phyloP scores from a whole-genome alignment of 2,329 filamentous ascomycete genomes.

The Calycina herbarum region DNA sequence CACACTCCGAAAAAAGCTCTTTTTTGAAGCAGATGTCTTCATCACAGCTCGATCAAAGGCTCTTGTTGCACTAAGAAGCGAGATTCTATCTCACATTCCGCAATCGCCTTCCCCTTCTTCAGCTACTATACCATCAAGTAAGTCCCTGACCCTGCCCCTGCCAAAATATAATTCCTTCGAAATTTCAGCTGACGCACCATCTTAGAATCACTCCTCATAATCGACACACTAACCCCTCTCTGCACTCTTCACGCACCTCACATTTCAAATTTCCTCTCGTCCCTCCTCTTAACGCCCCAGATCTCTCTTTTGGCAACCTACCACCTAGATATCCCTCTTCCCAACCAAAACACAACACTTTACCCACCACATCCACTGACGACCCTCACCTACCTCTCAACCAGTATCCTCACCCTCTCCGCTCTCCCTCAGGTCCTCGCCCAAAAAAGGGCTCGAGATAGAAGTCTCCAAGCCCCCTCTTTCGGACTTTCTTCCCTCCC shows the following conservation, averaged over 20 bases:
- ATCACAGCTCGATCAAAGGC: slow-evolving; percentile 63
- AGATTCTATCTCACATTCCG: slow-evolving; percentile 54
- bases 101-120: slow-evolving; percentile 18
- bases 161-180: neutral
- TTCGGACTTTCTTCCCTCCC: slow-evolving; percentile 77
- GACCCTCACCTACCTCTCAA: slow-evolving; percentile 81
- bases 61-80: slow-evolving; percentile 55
- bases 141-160: slow-evolving; percentile 28
- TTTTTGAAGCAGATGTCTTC: slow-evolving; percentile 65
- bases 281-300: slow-evolving; percentile 62
- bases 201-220: slow-evolving; percentile 69
- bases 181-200: neutral
- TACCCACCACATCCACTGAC: slow-evolving; percentile 71
- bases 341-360: slow-evolving; percentile 41
- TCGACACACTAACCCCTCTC: slow-evolving; percentile 77
- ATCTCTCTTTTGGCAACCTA: slow-evolving; percentile 78
- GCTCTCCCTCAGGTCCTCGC: slow-evolving; percentile 74
- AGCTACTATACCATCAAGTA: slow-evolving; percentile 39
- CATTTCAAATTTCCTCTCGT: slow-evolving; percentile 69
- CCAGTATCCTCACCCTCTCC: slow-evolving; percentile 73
- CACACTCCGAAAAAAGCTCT: slow-evolving; percentile 58
- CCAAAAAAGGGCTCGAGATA: slow-evolving; percentile 71
- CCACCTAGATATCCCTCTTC: slow-evolving; percentile 74
- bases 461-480: slow-evolving; percentile 71
- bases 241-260: slow-evolving; percentile 53